Evolutionary conservation across 352 stramenopile species (phyloP).

Genomic region (Phytophthora citrophthora): DNA sequence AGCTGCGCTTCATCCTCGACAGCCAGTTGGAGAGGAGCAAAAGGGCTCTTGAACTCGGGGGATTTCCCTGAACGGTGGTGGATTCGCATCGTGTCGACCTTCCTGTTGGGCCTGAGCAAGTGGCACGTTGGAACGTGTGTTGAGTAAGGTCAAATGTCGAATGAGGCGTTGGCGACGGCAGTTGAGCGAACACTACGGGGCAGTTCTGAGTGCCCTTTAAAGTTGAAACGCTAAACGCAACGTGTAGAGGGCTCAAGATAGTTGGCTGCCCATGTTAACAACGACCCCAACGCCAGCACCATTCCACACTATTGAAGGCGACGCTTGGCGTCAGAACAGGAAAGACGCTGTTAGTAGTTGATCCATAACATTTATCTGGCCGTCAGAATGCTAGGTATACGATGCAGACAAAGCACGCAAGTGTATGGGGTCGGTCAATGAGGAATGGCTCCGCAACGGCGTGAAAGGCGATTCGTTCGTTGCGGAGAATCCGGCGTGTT

Average conservation of each 20-base stretch:
- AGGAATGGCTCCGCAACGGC: neutral
- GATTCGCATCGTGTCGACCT: slow-evolving; percentile 32
- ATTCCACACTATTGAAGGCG: slow-evolving; percentile 1
- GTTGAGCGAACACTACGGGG: neutral
- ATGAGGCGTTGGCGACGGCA: slow-evolving; percentile 12
- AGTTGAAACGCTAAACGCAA: slow-evolving; percentile 26
- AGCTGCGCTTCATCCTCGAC: slow-evolving; percentile 49
- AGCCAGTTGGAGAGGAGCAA: slow-evolving; percentile 46
- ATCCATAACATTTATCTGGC: slow-evolving; percentile 9
- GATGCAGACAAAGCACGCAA: slow-evolving; percentile 6
- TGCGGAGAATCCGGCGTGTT: slow-evolving; percentile 23
- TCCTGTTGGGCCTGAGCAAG: slow-evolving; percentile 16
- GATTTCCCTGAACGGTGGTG: slow-evolving; percentile 26
- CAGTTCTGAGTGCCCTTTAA: slow-evolving; percentile 25
- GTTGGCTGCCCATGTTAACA: slow-evolving; percentile 12
- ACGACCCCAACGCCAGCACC: slow-evolving; percentile 15
- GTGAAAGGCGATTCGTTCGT: slow-evolving; percentile 25
- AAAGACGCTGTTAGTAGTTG: slow-evolving; percentile 20
- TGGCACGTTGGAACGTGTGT: slow-evolving; percentile 4
- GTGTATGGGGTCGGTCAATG: neutral
- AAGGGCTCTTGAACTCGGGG: slow-evolving; percentile 54
- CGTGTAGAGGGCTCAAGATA: slow-evolving; percentile 31
- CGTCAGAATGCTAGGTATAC: neutral
- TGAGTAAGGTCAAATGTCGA: slow-evolving; percentile 25
- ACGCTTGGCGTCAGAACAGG: slow-evolving; percentile 26